phyloP scores from a whole-genome alignment of 2,329 filamentous ascomycete genomes.

The Thelonectria olida region DNA sequence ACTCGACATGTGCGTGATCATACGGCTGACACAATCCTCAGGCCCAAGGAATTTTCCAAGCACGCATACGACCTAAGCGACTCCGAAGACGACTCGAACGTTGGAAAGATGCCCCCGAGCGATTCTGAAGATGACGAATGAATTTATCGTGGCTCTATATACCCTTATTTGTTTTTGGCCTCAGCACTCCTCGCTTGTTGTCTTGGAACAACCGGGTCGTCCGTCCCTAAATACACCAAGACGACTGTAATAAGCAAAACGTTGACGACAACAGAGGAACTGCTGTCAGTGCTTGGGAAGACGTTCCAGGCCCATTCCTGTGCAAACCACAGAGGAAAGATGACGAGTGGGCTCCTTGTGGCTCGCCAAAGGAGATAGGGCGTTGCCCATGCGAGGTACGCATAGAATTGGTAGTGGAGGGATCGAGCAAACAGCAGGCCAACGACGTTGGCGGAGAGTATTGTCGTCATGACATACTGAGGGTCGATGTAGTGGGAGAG shows the following conservation, averaged over 20 bases:
- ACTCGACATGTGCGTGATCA: neutral
- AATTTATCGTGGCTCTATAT: slow-evolving; percentile 18
- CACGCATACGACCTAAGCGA: slow-evolving; percentile 68
- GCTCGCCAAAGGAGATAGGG: slow-evolving; percentile 88
- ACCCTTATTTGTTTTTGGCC: slow-evolving; percentile 44
- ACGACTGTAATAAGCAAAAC: slow-evolving; percentile 74
- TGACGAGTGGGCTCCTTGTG: slow-evolving; percentile 71
- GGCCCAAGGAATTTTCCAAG: slow-evolving; percentile 84
- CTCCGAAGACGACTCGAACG: slow-evolving; percentile 80
- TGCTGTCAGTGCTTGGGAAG: slow-evolving; percentile 76
- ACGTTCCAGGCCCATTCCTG: slow-evolving; percentile 97
- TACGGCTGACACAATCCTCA: slow-evolving; percentile 47
- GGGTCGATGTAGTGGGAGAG: slow-evolving; percentile 70
- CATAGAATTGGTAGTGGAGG: slow-evolving; percentile 95
- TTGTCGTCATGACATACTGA: slow-evolving; percentile 77
- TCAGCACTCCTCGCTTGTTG: slow-evolving; percentile 27
- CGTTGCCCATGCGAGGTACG: slow-evolving; percentile 88
- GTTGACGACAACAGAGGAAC: slow-evolving; percentile 72
- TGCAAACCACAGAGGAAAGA: slow-evolving; percentile 75
- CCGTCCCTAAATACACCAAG: slow-evolving; percentile 67
- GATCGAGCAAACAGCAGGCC: slow-evolving; percentile 88
- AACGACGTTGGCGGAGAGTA: slow-evolving; percentile 79
- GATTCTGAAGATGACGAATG: slow-evolving; percentile 76
- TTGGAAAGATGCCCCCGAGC: slow-evolving; percentile 86
- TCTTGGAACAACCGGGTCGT: slow-evolving; percentile 47